Evolutionary conservation across 164 flowering plant genomes (phyloP).

Genomic region (Magnolia changhungtana): DNA sequence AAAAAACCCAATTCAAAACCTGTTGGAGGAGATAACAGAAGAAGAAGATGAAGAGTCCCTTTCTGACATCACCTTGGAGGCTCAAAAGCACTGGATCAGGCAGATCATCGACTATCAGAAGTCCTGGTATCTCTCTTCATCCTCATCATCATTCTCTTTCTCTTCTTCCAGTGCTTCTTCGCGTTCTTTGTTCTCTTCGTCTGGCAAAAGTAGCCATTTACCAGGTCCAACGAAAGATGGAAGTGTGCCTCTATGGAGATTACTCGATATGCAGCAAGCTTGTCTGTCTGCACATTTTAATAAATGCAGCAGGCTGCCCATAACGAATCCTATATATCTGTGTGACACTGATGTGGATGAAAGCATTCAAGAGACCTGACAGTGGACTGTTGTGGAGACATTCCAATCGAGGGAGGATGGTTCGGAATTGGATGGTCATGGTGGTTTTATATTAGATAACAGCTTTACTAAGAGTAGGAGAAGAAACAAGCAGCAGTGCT

Average conservation of each 20-base stretch:
- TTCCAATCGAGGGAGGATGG: not conserved
- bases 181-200: not conserved
- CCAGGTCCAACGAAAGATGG: constrained; percentile 53
- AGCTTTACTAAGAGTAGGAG: constrained; percentile 12
- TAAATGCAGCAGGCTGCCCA: constrained; percentile 48
- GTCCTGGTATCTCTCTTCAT: constrained; percentile 15
- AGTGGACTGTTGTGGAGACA: constrained; percentile 33
- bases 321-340: constrained; percentile 39
- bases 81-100: constrained; percentile 20
- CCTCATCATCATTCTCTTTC: constrained; percentile 9
- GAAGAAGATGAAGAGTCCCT: constrained; percentile 9
- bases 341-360: constrained; percentile 57
- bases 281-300: constrained; percentile 37
- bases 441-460: constrained; percentile 20
- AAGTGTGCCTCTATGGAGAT: constrained; percentile 46
- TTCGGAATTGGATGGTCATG: constrained; percentile 12
- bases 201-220: constrained; percentile 31
- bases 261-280: constrained; percentile 67
- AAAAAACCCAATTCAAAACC: constrained; percentile 3
- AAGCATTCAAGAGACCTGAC: constrained; percentile 19
- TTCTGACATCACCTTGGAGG: not conserved
- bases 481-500: constrained; percentile 12
- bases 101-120: constrained; percentile 22
- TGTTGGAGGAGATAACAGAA: constrained; percentile 18
- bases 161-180: not conserved